Percentiles rank a stretch among this genome's conserved stretches.
phyloP scores from a whole-genome alignment of 176 grass and related monocot species.

The Aechmea fasciata region DNA sequence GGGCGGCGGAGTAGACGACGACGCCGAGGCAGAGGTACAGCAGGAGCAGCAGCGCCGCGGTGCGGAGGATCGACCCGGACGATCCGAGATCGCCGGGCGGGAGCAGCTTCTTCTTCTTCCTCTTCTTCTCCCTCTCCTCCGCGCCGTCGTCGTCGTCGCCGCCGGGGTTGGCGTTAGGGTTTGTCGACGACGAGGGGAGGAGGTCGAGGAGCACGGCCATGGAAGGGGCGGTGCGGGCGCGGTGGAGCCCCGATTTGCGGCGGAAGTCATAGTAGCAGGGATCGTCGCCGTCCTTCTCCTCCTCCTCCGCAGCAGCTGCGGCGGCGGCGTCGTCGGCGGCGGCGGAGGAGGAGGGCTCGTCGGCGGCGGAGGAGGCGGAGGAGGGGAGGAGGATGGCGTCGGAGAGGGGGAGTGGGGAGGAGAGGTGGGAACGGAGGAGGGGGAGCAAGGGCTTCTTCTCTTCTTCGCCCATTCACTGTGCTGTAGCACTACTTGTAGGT shows the following conservation, averaged over 20 bases:
- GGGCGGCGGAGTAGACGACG: constrained; percentile 31
- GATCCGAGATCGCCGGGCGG: neutral
- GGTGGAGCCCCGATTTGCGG: constrained; percentile 3
- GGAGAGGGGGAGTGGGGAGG: neutral
- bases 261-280: neutral
- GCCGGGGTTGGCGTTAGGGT: too few relatives aligned
- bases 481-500: too few relatives aligned
- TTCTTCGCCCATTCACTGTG: neutral
- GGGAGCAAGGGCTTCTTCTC: neutral
- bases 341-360: neutral
- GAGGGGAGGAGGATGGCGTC: neutral
- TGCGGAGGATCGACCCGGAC: constrained; percentile 26
- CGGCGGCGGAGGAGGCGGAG: neutral
- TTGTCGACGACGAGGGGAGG: neutral
- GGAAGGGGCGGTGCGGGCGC: neutral
- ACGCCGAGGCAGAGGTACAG: constrained; percentile 44
- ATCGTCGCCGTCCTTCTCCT: too few relatives aligned
- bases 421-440: neutral
- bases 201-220: neutral
- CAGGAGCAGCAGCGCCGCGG: constrained; percentile 35
- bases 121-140: too few relatives aligned
- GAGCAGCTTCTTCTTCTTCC: neutral
- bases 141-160: too few relatives aligned
- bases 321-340: too few relatives aligned
- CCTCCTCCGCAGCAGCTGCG: too few relatives aligned